A percentile compares a stretch with the other conserved stretches of the same genome.
phyloP scores from a whole-genome alignment of 805 yeast genomes.

The Scheffersomyces coipomensis region DNA sequence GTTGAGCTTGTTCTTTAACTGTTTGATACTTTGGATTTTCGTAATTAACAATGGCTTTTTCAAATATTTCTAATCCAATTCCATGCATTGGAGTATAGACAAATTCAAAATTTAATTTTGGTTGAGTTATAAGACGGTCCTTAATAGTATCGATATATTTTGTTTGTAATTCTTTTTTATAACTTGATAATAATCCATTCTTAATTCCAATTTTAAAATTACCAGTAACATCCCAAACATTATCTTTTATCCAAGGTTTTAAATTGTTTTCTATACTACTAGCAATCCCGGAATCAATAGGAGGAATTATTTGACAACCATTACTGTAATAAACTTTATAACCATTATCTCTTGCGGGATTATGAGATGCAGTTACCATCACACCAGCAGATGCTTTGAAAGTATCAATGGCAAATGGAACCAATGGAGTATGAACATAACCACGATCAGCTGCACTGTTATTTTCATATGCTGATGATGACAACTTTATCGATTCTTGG shows the following conservation, averaged over 20 bases:
- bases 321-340: constrained; percentile 91
- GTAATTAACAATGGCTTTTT: constrained; percentile 35
- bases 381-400: constrained; percentile 73
- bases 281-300: constrained; percentile 79
- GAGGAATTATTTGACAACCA: constrained; percentile 95
- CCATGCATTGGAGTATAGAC: constrained; percentile 97
- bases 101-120: constrained; percentile 39
- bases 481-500: constrained; percentile 16
- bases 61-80: constrained; percentile 71
- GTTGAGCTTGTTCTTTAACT: constrained; percentile 64
- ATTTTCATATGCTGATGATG: constrained; percentile 5
- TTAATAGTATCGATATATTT: constrained; percentile 35
- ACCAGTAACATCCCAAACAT: constrained; percentile 47
- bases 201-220: constrained; percentile 28
- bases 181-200: constrained; percentile 31
- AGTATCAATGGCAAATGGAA: constrained; percentile 78
- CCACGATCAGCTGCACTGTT: constrained; percentile 7
- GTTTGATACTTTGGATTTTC: constrained; percentile 21
- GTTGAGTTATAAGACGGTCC: constrained; percentile 27
- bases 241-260: constrained; percentile 47
- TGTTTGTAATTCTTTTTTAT: constrained; percentile 41
- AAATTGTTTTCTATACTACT: constrained; percentile 57
- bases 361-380: constrained; percentile 91
- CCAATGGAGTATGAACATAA: constrained; percentile 81
- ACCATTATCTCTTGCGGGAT: constrained; percentile 85